Evolutionary conservation across 2,329 filamentous ascomycete species (phyloP), one percentile per base, ranked within the genome.

Genomic region (Periglandula ipomoeae): DNA sequence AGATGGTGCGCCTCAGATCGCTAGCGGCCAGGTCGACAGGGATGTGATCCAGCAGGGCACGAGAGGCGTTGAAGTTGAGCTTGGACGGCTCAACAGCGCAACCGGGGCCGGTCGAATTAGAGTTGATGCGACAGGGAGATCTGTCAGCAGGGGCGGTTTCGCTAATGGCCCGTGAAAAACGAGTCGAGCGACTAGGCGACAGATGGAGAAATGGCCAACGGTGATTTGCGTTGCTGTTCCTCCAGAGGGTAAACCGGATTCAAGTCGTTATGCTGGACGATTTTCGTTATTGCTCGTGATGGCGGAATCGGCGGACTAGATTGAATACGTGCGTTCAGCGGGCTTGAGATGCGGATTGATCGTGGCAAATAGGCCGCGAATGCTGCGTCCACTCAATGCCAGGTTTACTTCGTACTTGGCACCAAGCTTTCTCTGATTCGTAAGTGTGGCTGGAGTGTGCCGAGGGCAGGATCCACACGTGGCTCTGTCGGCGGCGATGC

Each of bases 11-110:
- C 44, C 50, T 52, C 32, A 35, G 50, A 47, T 52, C 46, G 54
- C 47, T 52, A 51, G 54, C 52, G 52, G 53, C 47, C 55, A 56
- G 56, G 55, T 47, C 50, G 54, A 54, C 55, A 57, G 47, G 55
- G 56, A 50, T 51, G 23, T 24, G 41, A 27, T 46, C 41, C 47
- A 55, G 53, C 49, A 53, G 48, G 49, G 50, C 32, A 42, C 35
- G 20, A 19, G 34, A 30, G 46, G 44, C 44, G 44, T 27, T 7
- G 22, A 26, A 22, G 37, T 20, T 44, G 41, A 19, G 47, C 35
- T 44, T 49, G 41, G 20, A 17, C 43, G 30, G 43, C 43, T 30
- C 23, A 38, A 15, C 6, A 34, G 39, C 19, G 27, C 32, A n/a
- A 17, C 46, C 39, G 40, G 45, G 27, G 43, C 22, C 38, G 27